Conservation (phyloP, 2,329 filamentous ascomycete species). For the Fusarium subglutinans region DNA sequence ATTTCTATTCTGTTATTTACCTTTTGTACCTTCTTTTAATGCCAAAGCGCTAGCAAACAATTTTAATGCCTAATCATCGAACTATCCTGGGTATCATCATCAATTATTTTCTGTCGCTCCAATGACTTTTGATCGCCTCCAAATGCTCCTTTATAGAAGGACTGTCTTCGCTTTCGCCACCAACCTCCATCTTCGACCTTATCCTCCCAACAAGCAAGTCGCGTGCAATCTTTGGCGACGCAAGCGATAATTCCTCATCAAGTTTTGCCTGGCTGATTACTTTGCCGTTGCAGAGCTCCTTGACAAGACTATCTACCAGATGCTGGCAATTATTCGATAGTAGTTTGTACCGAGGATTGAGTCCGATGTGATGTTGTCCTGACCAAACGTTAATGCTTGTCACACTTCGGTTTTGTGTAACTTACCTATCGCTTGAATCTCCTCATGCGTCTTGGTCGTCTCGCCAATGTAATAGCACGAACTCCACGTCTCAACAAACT, state of each 20-base stretch:
- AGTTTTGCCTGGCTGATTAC: slow-evolving; percentile 39
- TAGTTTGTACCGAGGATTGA: slow-evolving; percentile 31
- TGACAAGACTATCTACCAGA: slow-evolving; percentile 37
- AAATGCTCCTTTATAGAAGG: slow-evolving; percentile 36
- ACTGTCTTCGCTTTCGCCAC: slow-evolving; percentile 33
- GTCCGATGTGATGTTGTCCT: slow-evolving; percentile 18
- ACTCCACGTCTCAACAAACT: slow-evolving; percentile 39
- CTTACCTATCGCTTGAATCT: slow-evolving; percentile 38
- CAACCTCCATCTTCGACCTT: slow-evolving; percentile 31
- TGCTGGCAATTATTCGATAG: slow-evolving; percentile 41
- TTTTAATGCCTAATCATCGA: rapidly evolving
- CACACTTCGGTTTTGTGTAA: rapidly evolving
- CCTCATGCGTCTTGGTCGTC: slow-evolving; percentile 38
- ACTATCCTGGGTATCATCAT: slow-evolving; percentile 1
- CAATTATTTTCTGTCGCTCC: slow-evolving; percentile 4
- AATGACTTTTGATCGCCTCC: slow-evolving; percentile 22
- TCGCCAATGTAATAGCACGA: slow-evolving; percentile 42
- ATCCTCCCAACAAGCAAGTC: slow-evolving; percentile 33
- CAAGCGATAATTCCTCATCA: slow-evolving; percentile 32
- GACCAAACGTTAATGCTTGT: background rate
- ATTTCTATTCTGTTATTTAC: rapidly evolving
- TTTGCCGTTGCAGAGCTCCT: slow-evolving; percentile 40
- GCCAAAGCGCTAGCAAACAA: rapidly evolving
- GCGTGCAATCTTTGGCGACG: slow-evolving; percentile 37
- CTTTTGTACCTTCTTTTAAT: rapidly evolving